Conservation (phyloP, 352 stramenopile species). For the Halophytophthora batemanensis region DNA sequence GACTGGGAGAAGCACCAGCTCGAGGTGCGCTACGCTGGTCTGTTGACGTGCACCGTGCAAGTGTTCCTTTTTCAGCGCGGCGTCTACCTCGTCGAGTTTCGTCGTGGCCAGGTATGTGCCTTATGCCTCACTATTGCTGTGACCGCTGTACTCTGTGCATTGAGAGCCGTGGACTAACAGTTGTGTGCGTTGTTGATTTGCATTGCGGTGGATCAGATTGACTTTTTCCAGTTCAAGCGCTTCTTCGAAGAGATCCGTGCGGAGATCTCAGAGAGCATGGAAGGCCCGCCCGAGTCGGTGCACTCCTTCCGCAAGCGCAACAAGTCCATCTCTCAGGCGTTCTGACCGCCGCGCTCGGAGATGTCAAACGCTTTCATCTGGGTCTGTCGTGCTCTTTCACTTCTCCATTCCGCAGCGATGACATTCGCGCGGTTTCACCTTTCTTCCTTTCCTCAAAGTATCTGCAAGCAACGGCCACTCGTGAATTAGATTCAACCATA, state of each 20-base stretch:
- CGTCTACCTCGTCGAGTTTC: constrained; percentile 81
- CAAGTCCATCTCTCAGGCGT: constrained; percentile 50
- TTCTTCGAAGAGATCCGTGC: constrained; percentile 81
- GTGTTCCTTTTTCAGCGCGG: constrained; percentile 79
- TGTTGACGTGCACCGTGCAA: constrained; percentile 73
- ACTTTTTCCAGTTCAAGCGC: constrained; percentile 88
- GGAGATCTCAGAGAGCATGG: constrained; percentile 52
- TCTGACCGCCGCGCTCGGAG: not conserved
- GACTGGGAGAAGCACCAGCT: constrained; percentile 78
- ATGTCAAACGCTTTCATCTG: too few relatives aligned
- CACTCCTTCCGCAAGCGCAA: constrained; percentile 54
- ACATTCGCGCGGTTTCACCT: too few relatives aligned
- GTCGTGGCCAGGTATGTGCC: constrained; percentile 63
- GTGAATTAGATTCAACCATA: too few relatives aligned
- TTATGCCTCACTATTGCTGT: not conserved
- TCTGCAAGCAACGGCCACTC: too few relatives aligned
- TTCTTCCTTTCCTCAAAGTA: too few relatives aligned
- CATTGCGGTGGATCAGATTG: constrained; percentile 37
- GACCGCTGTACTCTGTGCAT: too few relatives aligned
- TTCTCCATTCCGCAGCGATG: too few relatives aligned
- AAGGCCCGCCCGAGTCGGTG: constrained; percentile 17
- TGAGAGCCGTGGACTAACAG: constrained; percentile 8
- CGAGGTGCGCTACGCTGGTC: constrained; percentile 55
- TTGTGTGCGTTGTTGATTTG: constrained; percentile 3
- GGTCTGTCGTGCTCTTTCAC: too few relatives aligned